These are phyloP conservation scores for Endogone sp. DNA, from an alignment of 192 early-diverging fungal species.

Conservation along the genomic window DNA sequence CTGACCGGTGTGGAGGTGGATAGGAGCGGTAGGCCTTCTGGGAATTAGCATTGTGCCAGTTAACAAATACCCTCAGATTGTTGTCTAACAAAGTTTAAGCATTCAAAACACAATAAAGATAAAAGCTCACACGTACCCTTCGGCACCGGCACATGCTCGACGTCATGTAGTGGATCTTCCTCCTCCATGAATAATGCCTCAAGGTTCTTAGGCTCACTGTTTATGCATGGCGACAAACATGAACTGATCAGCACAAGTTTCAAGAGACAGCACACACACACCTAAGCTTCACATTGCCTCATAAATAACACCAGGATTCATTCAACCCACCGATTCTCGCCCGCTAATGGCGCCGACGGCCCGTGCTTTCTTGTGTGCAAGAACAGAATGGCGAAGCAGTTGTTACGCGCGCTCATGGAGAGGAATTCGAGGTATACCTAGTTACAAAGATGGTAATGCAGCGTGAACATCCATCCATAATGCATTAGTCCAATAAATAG, in stretches of 20 bases:
- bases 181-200: slow-evolving; percentile 3
- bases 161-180: slow-evolving; percentile 15
- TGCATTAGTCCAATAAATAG: background rate
- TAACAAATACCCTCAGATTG: background rate
- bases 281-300: too few species aligned
- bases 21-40: slow-evolving; percentile 6
- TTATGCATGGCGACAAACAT: too few species aligned
- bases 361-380: slow-evolving; percentile 2
- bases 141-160: slow-evolving; percentile 17
- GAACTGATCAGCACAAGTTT: too few species aligned
- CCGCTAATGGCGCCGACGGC: background rate
- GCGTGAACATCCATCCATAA: background rate
- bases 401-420: slow-evolving; percentile 34
- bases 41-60: slow-evolving; percentile 5
- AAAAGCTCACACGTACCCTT: background rate
- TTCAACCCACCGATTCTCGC: background rate
- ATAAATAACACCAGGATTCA: background rate
- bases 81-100: slow-evolving; percentile 10
- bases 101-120: background rate
- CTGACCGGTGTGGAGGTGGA: slow-evolving; percentile 9
- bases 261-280: too few species aligned
- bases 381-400: slow-evolving; percentile 33
- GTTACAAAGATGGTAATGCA: slow-evolving; percentile 10
- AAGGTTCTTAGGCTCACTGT: background rate
- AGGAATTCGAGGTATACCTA: slow-evolving; percentile 59